Conservation (phyloP, 2,329 filamentous ascomycete genomes). For the Trichoderma sp. region DNA sequence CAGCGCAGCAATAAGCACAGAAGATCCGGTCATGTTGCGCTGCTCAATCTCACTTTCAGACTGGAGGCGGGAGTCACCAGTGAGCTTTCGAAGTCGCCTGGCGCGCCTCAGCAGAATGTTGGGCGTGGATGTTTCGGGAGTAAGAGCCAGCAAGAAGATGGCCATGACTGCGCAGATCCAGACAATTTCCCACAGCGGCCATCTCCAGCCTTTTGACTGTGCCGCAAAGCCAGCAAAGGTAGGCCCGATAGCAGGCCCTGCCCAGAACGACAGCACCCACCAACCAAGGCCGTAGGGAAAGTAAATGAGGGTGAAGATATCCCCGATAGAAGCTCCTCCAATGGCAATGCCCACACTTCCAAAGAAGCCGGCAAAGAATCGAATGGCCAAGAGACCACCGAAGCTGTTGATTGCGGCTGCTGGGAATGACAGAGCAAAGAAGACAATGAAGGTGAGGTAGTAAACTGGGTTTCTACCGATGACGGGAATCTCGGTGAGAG, state of each 20-base stretch:
- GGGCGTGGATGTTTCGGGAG: constrained; percentile 58
- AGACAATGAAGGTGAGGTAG: constrained; percentile 5
- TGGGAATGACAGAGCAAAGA: constrained; percentile 13
- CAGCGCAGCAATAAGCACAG: constrained; percentile 30
- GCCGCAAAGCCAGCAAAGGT: constrained; percentile 46
- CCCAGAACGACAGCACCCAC: constrained; percentile 54
- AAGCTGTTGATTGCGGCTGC: constrained; percentile 9
- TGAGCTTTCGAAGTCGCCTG: constrained; percentile 47
- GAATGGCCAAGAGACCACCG: constrained; percentile 59
- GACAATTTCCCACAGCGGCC: constrained; percentile 59
- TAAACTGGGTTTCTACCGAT: constrained; percentile 15
- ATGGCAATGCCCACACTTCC: constrained; percentile 65
- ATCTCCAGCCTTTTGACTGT: constrained; percentile 54
- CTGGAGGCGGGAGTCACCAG: constrained; percentile 25
- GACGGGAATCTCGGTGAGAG: background rate
- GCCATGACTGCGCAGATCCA: constrained; percentile 56
- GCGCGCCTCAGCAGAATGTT: constrained; percentile 61
- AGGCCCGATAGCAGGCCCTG: constrained; percentile 14
- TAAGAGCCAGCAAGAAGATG: constrained; percentile 54
- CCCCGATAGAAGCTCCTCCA: constrained; percentile 52
- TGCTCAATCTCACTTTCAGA: constrained; percentile 32
- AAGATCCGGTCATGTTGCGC: constrained; percentile 26
- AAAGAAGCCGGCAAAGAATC: constrained; percentile 67
- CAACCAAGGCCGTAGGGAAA: constrained; percentile 59
- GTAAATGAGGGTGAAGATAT: constrained; percentile 55